Evolutionary conservation across 2,329 filamentous ascomycete genomes (phyloP).

Genomic region (Xylariomycetidae sp.): DNA sequence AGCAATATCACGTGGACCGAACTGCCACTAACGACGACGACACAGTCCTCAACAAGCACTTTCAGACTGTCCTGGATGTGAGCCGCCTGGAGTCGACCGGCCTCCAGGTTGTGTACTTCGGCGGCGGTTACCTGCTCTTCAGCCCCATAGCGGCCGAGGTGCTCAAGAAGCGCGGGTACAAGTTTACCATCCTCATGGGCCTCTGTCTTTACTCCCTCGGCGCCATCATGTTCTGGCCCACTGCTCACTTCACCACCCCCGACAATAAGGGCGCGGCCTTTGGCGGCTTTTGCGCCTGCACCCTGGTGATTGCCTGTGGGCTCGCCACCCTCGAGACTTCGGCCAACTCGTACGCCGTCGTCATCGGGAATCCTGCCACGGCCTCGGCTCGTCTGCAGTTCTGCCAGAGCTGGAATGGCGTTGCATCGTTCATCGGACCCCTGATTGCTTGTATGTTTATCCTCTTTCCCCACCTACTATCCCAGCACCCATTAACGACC

Average conservation of each 20-base stretch:
- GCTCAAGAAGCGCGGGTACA: constrained; percentile 38
- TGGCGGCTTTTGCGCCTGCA: constrained; percentile 63
- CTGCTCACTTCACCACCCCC: constrained; percentile 15
- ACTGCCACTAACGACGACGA: constrained; percentile 21
- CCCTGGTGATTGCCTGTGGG: constrained; percentile 42
- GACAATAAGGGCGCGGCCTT: constrained; percentile 58
- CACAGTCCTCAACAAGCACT: constrained; percentile 40
- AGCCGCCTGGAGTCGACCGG: constrained; percentile 35
- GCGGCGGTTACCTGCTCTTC: constrained; percentile 35
- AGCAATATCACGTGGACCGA: too few species aligned
- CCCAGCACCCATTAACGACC: too few species aligned
- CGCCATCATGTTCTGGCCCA: constrained; percentile 22
- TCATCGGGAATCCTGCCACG: constrained; percentile 50
- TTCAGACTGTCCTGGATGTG: constrained; percentile 42
- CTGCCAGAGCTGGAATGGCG: constrained; percentile 49
- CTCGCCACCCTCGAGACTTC: constrained; percentile 45
- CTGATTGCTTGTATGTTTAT: constrained; percentile 36
- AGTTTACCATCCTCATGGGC: constrained; percentile 42
- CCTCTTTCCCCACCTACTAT: too few species aligned
- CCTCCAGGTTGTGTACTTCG: constrained; percentile 39
- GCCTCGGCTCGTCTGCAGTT: constrained; percentile 50
- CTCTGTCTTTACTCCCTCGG: constrained; percentile 45
- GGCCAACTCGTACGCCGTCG: constrained; percentile 39
- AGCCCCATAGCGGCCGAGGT: constrained; percentile 36
- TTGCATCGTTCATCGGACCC: constrained; percentile 49